Percentiles rank a stretch among this genome's conserved stretches.
phyloP scores from a whole-genome alignment of 2,329 filamentous ascomycete genomes.

The Rhexocercosporidium sp. region DNA sequence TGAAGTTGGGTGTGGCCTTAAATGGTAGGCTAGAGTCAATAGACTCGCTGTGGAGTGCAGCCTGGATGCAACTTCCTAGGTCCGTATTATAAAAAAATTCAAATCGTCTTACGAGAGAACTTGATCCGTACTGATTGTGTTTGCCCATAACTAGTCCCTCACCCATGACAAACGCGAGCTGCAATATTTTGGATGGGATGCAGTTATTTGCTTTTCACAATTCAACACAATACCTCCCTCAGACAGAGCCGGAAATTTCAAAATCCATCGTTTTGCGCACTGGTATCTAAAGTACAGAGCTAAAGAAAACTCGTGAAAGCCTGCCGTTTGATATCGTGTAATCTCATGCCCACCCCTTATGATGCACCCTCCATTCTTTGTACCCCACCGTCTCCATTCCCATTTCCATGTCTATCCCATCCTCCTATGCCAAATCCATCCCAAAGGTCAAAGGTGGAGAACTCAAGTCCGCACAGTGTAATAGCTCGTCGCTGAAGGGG shows the following conservation, averaged over 20 bases:
- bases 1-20: no score
- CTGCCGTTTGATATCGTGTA: conserved; percentile 13
- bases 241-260: background rate
- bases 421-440: background rate
- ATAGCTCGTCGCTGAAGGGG: background rate
- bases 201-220: no score
- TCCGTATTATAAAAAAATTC: no score
- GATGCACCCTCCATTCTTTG: conserved; percentile 2
- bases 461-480: background rate
- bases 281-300: conserved; percentile 4
- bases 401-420: conserved; percentile 16
- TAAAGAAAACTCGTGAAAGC: conserved; percentile 9
- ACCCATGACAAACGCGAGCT: no score
- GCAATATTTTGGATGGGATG: no score
- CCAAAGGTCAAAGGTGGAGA: background rate
- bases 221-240: background rate
- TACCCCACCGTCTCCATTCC: background rate
- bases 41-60: no score
- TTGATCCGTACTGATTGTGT: no score
- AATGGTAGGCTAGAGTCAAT: no score
- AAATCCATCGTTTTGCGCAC: background rate
- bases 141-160: no score
- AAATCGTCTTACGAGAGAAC: no score
- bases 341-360: background rate
- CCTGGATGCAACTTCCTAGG: no score